phyloP scores from a whole-genome alignment of 2,329 filamentous ascomycete genomes.

The Cercospora citrullina region DNA sequence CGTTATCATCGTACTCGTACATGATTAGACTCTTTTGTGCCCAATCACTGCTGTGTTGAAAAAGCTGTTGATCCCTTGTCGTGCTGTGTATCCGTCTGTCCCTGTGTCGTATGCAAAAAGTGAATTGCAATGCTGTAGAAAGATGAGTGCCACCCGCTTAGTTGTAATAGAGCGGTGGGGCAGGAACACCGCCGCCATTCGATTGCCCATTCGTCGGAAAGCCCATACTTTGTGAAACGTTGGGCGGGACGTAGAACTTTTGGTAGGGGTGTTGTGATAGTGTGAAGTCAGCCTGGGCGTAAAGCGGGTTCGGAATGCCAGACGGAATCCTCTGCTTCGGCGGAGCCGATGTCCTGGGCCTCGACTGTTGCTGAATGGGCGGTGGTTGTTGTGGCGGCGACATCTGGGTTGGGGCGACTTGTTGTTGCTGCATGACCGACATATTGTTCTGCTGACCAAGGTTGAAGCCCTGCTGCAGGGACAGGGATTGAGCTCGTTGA shows the following conservation, averaged over 20 bases:
- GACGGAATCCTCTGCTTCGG: conserved; percentile 41
- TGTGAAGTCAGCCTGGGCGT: conserved; percentile 71
- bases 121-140: not conserved
- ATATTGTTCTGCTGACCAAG: conserved; percentile 28
- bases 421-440: conserved; percentile 25
- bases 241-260: conserved; percentile 72
- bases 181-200: not conserved
- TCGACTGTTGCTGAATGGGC: conserved; percentile 29
- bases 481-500: conserved; percentile 31
- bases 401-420: conserved; percentile 29
- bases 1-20: not conserved
- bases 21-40: not conserved
- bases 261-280: conserved; percentile 79
- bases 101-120: not conserved
- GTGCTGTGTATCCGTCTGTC: not conserved
- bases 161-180: conserved; percentile 15
- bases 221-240: conserved; percentile 14
- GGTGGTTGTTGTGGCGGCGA: conserved; percentile 33
- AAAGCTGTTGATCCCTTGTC: not conserved
- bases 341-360: conserved; percentile 17
- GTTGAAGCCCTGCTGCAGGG: conserved; percentile 30
- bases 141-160: not conserved
- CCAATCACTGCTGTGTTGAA: conserved; percentile 1
- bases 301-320: conserved; percentile 68
- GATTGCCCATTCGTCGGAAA: conserved; percentile 10